Conservation (phyloP, 768 basidiomycete genomes). For the Collybia sordida region DNA sequence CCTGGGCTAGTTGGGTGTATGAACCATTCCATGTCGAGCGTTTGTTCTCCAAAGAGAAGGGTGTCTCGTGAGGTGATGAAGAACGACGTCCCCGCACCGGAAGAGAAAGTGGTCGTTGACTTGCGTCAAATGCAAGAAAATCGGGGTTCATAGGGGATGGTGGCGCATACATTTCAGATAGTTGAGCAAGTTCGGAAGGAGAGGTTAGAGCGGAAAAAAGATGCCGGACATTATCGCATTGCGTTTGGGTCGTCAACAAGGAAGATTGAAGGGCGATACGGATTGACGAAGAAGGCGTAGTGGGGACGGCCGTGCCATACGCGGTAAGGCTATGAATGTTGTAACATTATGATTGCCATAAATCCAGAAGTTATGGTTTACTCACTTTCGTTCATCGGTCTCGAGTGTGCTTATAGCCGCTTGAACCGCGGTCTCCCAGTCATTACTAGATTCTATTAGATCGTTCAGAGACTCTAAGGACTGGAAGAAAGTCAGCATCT, state of each 20-base stretch:
- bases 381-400: conserved; percentile 67
- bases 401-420: conserved; percentile 68
- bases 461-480: conserved; percentile 66
- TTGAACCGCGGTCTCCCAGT: conserved; percentile 75
- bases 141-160: conserved; percentile 51
- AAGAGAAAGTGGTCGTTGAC: conserved; percentile 45
- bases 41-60: conserved; percentile 38
- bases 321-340: conserved; percentile 23
- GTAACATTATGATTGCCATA: not conserved
- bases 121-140: conserved; percentile 25
- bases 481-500: conserved; percentile 31
- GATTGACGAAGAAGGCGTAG: conserved; percentile 55
- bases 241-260: conserved; percentile 72
- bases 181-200: conserved; percentile 68
- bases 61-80: conserved; percentile 20
- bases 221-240: conserved; percentile 81
- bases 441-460: conserved; percentile 61
- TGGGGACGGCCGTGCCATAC: conserved; percentile 39
- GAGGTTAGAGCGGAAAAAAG: conserved; percentile 76
- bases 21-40: conserved; percentile 79
- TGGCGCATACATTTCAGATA: conserved; percentile 88
- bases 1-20: conserved; percentile 48
- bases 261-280: conserved; percentile 73
- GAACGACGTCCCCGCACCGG: conserved; percentile 29
- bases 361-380: conserved; percentile 5